A percentile compares a stretch with the other conserved stretches of the same genome.
Conservation (phyloP, 345 rosid genomes). For the Lagerstroemia speciosa region DNA sequence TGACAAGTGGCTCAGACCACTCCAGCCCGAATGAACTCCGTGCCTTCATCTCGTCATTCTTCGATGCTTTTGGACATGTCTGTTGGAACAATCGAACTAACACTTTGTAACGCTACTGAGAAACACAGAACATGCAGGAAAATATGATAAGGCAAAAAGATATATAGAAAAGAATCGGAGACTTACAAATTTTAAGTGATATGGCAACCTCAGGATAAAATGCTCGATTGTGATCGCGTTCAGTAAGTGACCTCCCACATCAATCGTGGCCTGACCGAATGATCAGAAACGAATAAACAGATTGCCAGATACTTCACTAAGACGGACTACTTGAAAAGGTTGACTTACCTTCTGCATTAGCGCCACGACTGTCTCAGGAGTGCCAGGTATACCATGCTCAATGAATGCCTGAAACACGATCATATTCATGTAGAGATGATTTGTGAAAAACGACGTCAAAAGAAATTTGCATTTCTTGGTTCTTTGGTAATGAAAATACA, state of each 20-base stretch:
- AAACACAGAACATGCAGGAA: neutral
- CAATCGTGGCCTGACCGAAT: constrained; percentile 53
- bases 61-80: constrained; percentile 64
- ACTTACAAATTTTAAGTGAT: constrained; percentile 81
- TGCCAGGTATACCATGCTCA: constrained; percentile 67
- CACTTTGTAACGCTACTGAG: neutral
- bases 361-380: constrained; percentile 71
- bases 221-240: constrained; percentile 84
- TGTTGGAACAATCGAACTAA: constrained; percentile 5
- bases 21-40: constrained; percentile 58
- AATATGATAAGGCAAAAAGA: neutral
- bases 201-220: constrained; percentile 86
- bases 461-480: neutral
- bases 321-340: neutral
- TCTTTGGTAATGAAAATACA: neutral
- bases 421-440: neutral
- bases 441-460: neutral
- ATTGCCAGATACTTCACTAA: neutral
- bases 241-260: constrained; percentile 64
- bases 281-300: neutral
- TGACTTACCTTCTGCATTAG: constrained; percentile 74
- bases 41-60: constrained; percentile 64
- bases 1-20: constrained; percentile 83
- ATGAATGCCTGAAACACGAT: constrained; percentile 48
- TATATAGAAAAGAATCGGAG: no score